A percentile compares a stretch with the other conserved stretches of the same genome.
These are phyloP conservation scores for Polychaeton citri DNA, from an alignment of 2,329 filamentous ascomycete genomes.

Conservation along the genomic window DNA sequence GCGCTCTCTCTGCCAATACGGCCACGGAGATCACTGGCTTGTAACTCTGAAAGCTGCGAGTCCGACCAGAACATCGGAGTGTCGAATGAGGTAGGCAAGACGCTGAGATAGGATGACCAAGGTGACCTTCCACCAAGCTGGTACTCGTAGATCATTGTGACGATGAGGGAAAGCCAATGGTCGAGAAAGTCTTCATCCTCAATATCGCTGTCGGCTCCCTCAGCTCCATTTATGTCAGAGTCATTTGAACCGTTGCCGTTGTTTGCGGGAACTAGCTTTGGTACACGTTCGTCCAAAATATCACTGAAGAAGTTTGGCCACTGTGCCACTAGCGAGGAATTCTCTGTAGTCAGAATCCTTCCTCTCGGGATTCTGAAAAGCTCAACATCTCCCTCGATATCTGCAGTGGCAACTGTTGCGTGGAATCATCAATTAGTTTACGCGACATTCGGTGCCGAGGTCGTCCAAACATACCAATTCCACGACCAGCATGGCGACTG, in stretches of 20 bases:
- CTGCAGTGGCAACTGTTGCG: slow-evolving; percentile 49
- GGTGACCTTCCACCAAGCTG: slow-evolving; percentile 45
- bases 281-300: neutral
- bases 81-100: slow-evolving; percentile 61
- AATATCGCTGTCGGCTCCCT: slow-evolving; percentile 14
- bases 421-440: slow-evolving; percentile 2
- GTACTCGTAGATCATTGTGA: slow-evolving; percentile 69
- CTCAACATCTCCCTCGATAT: slow-evolving; percentile 61
- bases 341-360: slow-evolving; percentile 58
- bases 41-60: slow-evolving; percentile 55
- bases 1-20: slow-evolving; percentile 66
- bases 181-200: slow-evolving; percentile 22
- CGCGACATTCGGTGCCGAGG: neutral
- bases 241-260: slow-evolving; percentile 1
- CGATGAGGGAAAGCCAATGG: slow-evolving; percentile 48
- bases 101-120: slow-evolving; percentile 67
- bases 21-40: slow-evolving; percentile 60
- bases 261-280: neutral
- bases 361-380: slow-evolving; percentile 68
- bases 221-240: slow-evolving; percentile 2
- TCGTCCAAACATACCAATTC: slow-evolving; percentile 41
- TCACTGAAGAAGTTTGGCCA: neutral
- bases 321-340: slow-evolving; percentile 49
- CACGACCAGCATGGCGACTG: slow-evolving; percentile 40
- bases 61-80: slow-evolving; percentile 83